Base-by-base conservation (phyloP, 2,329 filamentous ascomycete species). In the Apiospora phragmitis region DNA sequence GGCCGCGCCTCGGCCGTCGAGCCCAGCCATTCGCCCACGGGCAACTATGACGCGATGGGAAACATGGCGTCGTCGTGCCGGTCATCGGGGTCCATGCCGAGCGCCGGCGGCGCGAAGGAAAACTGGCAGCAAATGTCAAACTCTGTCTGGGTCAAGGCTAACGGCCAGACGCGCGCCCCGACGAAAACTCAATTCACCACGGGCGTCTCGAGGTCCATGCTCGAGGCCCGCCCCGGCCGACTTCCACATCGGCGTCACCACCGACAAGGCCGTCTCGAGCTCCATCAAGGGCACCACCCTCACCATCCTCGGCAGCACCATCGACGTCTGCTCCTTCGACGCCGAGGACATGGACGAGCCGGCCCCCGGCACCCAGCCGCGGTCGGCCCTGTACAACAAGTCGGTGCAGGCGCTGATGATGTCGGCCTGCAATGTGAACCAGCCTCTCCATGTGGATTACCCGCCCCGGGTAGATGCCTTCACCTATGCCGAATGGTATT, bases 221-320 rank as follows among this genome's bases (percentile, higher is more conserved):
- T 85, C 26, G 79, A 84, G 69, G 81, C 84, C 67, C 82, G 84
- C 35, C 35, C 82, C 84, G 6, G 86, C 87, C 51, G 89, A 92
- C 77, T 90, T 88, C 77, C 92, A 92, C 74, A 84, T 94, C 4
- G 92, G 92, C 47, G 89, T 89, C 24, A 87, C 87, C 3, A 85
- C 87, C 8, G 89, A 91, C 70, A 89, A 88, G 74, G 87, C 88
- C 11, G 89, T 90, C 68, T 81, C 94, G 47, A 93, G 90, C 80
- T 91, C 92, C 9, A 92, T 95, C 77, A 91, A 91, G 76, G 93
- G 93, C 65, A 94, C 92, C 0, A 90, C 89, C 11, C 83, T 96
- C n/a, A 91, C 92, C 1, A 89, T 97, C 69, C 89, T 96, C 55
- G 94, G 93, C 43, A 92, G 92, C 75, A 91, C 93, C 65, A 92